A percentile compares a stretch with the other conserved stretches of the same genome.
Conservation (phyloP, 208 protist genomes). For the Herpetomonas samuelpessoai region DNA sequence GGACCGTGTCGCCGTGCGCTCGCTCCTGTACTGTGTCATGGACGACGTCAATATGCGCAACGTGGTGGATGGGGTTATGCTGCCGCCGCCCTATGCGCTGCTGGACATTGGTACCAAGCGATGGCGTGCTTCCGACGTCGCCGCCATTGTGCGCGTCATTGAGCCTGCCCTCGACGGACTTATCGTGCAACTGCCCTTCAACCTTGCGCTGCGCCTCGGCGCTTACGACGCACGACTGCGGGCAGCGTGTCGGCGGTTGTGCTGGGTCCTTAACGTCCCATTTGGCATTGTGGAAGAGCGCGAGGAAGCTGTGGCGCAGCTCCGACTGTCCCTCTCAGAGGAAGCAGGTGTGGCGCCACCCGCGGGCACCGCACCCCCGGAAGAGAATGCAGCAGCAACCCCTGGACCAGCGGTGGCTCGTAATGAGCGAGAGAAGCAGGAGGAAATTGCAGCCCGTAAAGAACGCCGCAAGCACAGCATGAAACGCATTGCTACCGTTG, state of each 20-base stretch:
- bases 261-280: conserved; percentile 61
- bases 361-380: too few relatives aligned
- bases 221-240: conserved; percentile 73
- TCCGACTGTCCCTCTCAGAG: conserved; percentile 3
- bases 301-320: conserved; percentile 30
- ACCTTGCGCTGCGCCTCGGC: conserved; percentile 49
- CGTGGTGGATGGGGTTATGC: conserved; percentile 60
- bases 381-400: background rate
- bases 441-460: conserved; percentile 26
- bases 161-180: conserved; percentile 41
- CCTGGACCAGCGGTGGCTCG: background rate
- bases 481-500: conserved; percentile 54
- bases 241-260: conserved; percentile 56
- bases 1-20: conserved; percentile 54
- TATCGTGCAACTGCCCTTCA: conserved; percentile 64
- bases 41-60: conserved; percentile 37
- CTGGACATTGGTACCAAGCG: conserved; percentile 24
- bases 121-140: conserved; percentile 41
- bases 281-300: conserved; percentile 55
- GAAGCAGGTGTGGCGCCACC: background rate
- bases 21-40: conserved; percentile 60
- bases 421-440: conserved; percentile 16
- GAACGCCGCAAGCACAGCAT: conserved; percentile 36
- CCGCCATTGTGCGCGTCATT: conserved; percentile 33
- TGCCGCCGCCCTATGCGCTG: conserved; percentile 58